Evolutionary conservation across 225 moss, liverwort and hornwort genomes (phyloP).

Genomic region (Anthoceros angustus): DNA sequence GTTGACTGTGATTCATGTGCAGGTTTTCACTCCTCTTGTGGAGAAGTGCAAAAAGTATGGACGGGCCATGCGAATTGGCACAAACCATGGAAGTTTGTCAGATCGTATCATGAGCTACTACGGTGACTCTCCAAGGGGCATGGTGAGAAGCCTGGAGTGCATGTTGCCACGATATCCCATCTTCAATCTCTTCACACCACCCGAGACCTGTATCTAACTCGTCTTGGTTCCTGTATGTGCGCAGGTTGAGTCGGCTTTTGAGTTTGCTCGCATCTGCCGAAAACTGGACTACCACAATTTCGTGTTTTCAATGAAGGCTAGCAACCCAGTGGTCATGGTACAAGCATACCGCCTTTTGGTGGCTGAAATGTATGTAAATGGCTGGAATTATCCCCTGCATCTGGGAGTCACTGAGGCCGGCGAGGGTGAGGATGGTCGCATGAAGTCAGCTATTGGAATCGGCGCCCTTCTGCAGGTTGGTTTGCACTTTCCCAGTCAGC

Average conservation of each 20-base stretch:
- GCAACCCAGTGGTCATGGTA: conserved; percentile 99
- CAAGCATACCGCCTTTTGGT: conserved; percentile 86
- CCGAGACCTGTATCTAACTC: too few relatives aligned
- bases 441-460: conserved; percentile 99
- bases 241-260: conserved; percentile 97
- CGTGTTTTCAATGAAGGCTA: conserved; percentile 97
- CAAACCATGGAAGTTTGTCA: conserved; percentile 93
- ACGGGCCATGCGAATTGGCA: conserved; percentile 80
- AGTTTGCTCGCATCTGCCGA: conserved; percentile 85
- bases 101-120: conserved; percentile 99
- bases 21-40: conserved; percentile 75
- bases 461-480: conserved; percentile 83
- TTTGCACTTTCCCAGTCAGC: background rate
- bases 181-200: background rate
- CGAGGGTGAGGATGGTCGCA: conserved; percentile 98
- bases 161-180: too few relatives aligned
- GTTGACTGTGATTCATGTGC: background rate
- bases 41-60: conserved; percentile 94
- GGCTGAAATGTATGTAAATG: conserved; percentile 85
- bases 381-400: conserved; percentile 97
- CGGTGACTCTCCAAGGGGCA: conserved; percentile 91
- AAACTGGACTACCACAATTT: conserved; percentile 92
- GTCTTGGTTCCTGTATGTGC: background rate
- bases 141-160: conserved; percentile 25
- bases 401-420: conserved; percentile 98